These are phyloP conservation scores for Arachis stenosperma DNA, from an alignment of 306 rosid species.

Conservation along the genomic window DNA sequence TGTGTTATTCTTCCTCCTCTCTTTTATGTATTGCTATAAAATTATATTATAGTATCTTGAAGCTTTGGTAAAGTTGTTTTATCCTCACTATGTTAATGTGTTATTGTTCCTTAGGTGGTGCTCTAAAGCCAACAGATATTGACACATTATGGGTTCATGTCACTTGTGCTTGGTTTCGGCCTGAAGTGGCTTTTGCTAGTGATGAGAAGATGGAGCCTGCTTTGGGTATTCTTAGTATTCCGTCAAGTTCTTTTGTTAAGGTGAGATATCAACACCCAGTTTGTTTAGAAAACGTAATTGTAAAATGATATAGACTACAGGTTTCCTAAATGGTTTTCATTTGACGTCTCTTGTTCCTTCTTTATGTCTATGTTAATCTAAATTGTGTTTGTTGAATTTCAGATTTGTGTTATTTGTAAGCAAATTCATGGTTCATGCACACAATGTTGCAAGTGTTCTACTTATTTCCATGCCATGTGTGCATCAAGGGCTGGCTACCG, in stretches of 20 bases:
- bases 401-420: conserved; percentile 98
- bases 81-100: neutral
- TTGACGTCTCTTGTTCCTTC: neutral
- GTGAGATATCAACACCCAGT: conserved; percentile 40
- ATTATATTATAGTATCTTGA: conserved; percentile 5
- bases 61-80: neutral
- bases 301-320: conserved; percentile 31
- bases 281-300: too few relatives aligned
- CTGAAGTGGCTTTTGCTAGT: conserved; percentile 95
- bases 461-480: conserved; percentile 99
- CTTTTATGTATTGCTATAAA: conserved; percentile 2
- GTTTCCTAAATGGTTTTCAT: conserved; percentile 19
- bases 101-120: conserved; percentile 69
- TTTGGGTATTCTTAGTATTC: conserved; percentile 94
- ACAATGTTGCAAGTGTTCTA: conserved; percentile 98
- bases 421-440: conserved; percentile 99
- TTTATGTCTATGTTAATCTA: conserved; percentile 37
- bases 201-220: conserved; percentile 99
- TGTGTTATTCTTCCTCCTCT: conserved; percentile 19
- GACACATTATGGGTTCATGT: conserved; percentile 96
- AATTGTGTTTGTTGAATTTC: conserved; percentile 45
- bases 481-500: conserved; percentile 99
- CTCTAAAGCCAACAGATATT: conserved; percentile 94
- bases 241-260: conserved; percentile 98
- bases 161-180: conserved; percentile 99